These are phyloP conservation scores for Cladosporium sp. DNA, from an alignment of 2,329 filamentous ascomycete species.

Conservation along the genomic window DNA sequence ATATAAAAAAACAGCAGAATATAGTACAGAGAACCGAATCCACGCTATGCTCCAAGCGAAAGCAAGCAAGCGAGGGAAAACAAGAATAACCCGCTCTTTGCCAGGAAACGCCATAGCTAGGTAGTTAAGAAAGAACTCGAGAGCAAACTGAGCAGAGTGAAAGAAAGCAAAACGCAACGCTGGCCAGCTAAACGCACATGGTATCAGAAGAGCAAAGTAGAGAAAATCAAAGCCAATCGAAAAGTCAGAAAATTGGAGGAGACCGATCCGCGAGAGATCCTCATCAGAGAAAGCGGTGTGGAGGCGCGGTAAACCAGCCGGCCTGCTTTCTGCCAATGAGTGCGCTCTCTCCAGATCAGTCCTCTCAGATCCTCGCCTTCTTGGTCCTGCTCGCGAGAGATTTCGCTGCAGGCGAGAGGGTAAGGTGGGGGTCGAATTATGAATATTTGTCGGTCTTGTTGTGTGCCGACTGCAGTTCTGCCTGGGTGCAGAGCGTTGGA, in stretches of 20 bases:
- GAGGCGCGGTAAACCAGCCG: slow-evolving; percentile 10
- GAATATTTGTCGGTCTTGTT: not conserved
- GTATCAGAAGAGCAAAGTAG: slow-evolving; percentile 9
- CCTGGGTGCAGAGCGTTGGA: not conserved
- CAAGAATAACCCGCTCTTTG: slow-evolving; percentile 1
- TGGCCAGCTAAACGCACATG: slow-evolving; percentile 12
- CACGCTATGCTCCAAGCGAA: slow-evolving; percentile 1
- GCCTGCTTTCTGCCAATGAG: not conserved
- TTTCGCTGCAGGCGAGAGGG: slow-evolving; percentile 4
- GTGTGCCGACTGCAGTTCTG: slow-evolving; percentile 1
- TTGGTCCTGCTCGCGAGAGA: slow-evolving; percentile 2
- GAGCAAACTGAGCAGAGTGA: not conserved
- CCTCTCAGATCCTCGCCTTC: not conserved
- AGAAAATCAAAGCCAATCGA: not conserved
- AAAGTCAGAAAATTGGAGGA: not conserved
- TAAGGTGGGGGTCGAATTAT: not conserved
- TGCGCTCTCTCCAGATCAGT: not conserved
- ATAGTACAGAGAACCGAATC: not conserved
- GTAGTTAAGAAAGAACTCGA: not conserved
- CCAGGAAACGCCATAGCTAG: slow-evolving; percentile 7
- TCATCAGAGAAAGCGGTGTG: not conserved
- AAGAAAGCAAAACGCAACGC: not conserved
- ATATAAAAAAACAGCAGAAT: too few species aligned
- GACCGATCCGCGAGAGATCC: not conserved
- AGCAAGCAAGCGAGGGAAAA: not conserved